These are phyloP conservation scores for Platanus orientalis DNA, from an alignment of 164 flowering plant genomes.

Conservation along the genomic window DNA sequence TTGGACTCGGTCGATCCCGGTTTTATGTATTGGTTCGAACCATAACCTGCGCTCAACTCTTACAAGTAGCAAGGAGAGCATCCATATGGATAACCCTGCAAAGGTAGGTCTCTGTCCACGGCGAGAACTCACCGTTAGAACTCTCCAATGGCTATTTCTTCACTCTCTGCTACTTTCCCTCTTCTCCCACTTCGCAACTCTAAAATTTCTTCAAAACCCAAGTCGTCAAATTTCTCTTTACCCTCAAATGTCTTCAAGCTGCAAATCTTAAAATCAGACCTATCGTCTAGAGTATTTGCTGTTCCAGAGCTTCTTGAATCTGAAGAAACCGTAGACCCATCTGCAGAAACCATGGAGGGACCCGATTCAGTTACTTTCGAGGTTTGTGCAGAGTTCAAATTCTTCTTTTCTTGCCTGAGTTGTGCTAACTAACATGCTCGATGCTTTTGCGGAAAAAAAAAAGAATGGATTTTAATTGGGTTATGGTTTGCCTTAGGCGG, in stretches of 20 bases:
- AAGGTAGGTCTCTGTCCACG: too few relatives aligned
- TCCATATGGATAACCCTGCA: too few relatives aligned
- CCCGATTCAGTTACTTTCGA: constrained; percentile 19
- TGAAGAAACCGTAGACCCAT: constrained; percentile 8
- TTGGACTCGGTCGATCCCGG: too few relatives aligned
- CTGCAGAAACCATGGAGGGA: constrained; percentile 24
- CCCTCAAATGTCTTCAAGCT: constrained; percentile 19
- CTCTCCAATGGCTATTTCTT: constrained; percentile 47
- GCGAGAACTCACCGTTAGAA: too few relatives aligned
- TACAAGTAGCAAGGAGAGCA: too few relatives aligned
- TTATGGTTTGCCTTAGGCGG: too few relatives aligned
- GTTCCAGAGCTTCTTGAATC: constrained; percentile 60
- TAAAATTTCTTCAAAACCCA: constrained; percentile 24
- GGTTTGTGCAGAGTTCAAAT: constrained; percentile 21
- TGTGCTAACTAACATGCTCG: neutral
- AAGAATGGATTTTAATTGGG: neutral
- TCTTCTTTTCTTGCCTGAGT: neutral
- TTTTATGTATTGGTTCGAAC: too few relatives aligned
- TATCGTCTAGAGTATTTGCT: constrained; percentile 42
- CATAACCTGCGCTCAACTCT: too few relatives aligned
- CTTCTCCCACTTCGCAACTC: constrained; percentile 33
- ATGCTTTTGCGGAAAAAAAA: neutral
- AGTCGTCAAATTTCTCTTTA: constrained; percentile 23
- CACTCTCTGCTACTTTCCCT: constrained; percentile 42
- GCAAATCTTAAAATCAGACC: constrained; percentile 17